phyloP scores from a whole-genome alignment of 2,329 filamentous ascomycete species.

The Aspergillus sp. region DNA sequence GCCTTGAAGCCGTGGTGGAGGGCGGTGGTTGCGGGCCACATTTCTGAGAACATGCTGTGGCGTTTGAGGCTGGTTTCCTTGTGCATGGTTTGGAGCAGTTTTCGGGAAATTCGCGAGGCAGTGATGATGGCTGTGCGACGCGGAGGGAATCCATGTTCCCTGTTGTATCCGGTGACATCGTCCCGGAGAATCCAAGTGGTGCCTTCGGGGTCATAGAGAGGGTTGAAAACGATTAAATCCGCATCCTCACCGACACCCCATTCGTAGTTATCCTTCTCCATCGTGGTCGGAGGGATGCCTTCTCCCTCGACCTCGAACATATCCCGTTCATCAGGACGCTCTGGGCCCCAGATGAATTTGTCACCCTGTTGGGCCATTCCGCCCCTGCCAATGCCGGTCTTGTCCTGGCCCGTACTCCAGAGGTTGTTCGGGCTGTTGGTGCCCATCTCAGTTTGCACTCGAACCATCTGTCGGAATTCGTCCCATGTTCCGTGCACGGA shows the following conservation, averaged over 20 bases:
- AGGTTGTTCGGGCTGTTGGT: constrained; percentile 62
- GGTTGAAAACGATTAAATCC: constrained; percentile 86
- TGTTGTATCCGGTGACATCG: constrained; percentile 81
- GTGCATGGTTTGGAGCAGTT: constrained; percentile 82
- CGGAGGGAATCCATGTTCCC: constrained; percentile 54
- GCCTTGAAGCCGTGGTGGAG: constrained; percentile 91
- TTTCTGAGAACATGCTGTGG: constrained; percentile 90
- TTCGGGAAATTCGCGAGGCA: constrained; percentile 74
- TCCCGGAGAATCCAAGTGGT: constrained; percentile 80
- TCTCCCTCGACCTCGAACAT: constrained; percentile 71
- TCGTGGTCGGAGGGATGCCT: constrained; percentile 63
- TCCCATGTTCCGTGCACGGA: constrained; percentile 73
- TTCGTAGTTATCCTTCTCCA: constrained; percentile 73
- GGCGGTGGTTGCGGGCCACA: constrained; percentile 87
- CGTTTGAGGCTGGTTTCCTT: constrained; percentile 78
- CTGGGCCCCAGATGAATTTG: constrained; percentile 70
- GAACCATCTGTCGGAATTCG: constrained; percentile 72
- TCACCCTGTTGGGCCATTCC: constrained; percentile 8
- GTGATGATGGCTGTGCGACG: constrained; percentile 87
- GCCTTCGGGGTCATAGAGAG: constrained; percentile 82
- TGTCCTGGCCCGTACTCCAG: constrained; percentile 49
- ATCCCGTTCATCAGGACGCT: constrained; percentile 64
- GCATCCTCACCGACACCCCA: constrained; percentile 74
- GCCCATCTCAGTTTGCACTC: constrained; percentile 69
- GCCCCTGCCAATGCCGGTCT: constrained; percentile 1